Evolutionary conservation across 2,329 filamentous ascomycete species (phyloP).

Genomic region (Thielaviopsis euricoi): DNA sequence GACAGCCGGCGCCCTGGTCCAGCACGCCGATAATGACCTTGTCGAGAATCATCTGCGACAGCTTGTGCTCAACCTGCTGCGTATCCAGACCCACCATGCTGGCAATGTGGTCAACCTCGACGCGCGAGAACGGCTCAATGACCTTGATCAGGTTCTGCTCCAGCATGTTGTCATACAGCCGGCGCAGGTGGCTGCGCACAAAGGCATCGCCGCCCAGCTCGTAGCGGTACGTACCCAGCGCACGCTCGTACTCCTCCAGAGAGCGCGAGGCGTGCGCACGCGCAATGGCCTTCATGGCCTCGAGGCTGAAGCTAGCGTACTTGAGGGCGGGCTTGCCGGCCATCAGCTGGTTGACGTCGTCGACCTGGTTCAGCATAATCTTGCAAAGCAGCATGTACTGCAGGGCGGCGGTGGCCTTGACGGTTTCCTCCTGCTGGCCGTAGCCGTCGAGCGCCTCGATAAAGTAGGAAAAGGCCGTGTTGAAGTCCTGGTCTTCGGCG

Average conservation of each 20-base stretch:
- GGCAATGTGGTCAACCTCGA: constrained; percentile 92
- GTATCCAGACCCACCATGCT: constrained; percentile 96
- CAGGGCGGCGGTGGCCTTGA: constrained; percentile 85
- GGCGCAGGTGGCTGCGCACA: constrained; percentile 89
- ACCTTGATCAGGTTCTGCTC: constrained; percentile 99
- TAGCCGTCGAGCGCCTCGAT: constrained; percentile 98
- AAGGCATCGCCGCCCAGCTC: constrained; percentile 91
- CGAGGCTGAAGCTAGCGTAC: constrained; percentile 87
- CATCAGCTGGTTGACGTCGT: constrained; percentile 92
- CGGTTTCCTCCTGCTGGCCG: constrained; percentile 73
- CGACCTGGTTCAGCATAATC: constrained; percentile 94
- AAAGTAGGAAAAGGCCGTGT: constrained; percentile 96
- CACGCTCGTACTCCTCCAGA: constrained; percentile 91
- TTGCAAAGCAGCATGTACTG: constrained; percentile 99
- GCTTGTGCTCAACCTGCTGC: constrained; percentile 91
- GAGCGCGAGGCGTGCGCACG: constrained; percentile 90
- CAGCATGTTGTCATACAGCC: constrained; percentile 94
- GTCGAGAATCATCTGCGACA: constrained; percentile 98
- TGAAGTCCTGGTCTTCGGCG: constrained; percentile 97
- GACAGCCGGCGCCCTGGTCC: constrained; percentile 91
- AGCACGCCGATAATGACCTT: constrained; percentile 96
- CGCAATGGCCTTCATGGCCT: constrained; percentile 98
- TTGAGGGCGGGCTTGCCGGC: constrained; percentile 91
- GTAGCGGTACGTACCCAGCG: constrained; percentile 76
- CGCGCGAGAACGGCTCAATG: constrained; percentile 93